A percentile compares a stretch with the other conserved stretches of the same genome.
Evolutionary conservation across 2,329 filamentous ascomycete species (phyloP).

Genomic region (Penicillium paneum): DNA sequence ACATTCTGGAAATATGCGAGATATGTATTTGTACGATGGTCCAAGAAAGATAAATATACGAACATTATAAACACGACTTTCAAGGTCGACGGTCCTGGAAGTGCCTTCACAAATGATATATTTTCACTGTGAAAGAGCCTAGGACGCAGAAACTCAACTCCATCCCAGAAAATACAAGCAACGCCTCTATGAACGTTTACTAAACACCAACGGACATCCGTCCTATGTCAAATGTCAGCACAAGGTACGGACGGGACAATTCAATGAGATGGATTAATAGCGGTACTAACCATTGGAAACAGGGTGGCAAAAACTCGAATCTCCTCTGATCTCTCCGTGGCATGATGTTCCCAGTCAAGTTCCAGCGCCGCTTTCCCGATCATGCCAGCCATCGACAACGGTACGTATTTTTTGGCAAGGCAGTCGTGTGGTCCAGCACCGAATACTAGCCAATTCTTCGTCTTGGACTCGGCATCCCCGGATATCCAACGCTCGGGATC

Average conservation of each 20-base stretch:
- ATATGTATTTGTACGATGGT: background rate
- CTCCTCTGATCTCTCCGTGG: slow-evolving; percentile 50
- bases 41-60: background rate
- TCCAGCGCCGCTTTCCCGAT: slow-evolving; percentile 53
- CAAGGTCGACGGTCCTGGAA: no score
- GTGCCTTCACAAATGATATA: background rate
- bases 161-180: background rate
- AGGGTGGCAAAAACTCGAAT: slow-evolving; percentile 52
- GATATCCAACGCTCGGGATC: slow-evolving; percentile 54
- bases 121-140: background rate
- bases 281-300: slow-evolving; percentile 47
- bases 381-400: slow-evolving; percentile 51
- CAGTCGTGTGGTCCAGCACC: slow-evolving; percentile 53
- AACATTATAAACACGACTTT: background rate
- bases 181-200: slow-evolving; percentile 20
- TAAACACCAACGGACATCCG: slow-evolving; percentile 39
- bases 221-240: slow-evolving; percentile 27
- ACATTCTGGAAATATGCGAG: background rate
- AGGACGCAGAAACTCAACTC: background rate
- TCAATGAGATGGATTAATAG: background rate
- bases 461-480: slow-evolving; percentile 50
- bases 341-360: slow-evolving; percentile 51
- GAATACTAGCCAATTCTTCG: slow-evolving; percentile 56
- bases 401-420: slow-evolving; percentile 50
- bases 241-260: background rate